These are phyloP conservation scores for Leucosporidium creatinivorum DNA, from an alignment of 768 basidiomycete genomes.

Conservation along the genomic window DNA sequence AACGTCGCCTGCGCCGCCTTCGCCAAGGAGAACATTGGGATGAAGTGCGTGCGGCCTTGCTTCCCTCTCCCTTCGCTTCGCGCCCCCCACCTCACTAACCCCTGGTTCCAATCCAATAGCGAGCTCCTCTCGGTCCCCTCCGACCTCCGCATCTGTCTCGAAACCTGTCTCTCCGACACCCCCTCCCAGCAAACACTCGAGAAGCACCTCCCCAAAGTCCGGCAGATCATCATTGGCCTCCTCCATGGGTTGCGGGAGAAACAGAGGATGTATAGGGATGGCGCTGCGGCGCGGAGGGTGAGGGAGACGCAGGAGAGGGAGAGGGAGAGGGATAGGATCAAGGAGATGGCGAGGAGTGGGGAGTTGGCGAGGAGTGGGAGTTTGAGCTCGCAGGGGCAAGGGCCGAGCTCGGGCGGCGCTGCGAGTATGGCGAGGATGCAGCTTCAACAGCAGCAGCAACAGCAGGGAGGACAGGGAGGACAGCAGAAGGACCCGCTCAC, in stretches of 20 bases:
- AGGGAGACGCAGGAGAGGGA: constrained; percentile 8
- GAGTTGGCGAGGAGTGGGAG: too few relatives aligned
- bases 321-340: background rate
- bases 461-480: constrained; percentile 10
- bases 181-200: constrained; percentile 78
- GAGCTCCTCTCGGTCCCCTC: constrained; percentile 82
- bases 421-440: too few relatives aligned
- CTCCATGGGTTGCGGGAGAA: constrained; percentile 86
- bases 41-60: constrained; percentile 65
- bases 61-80: background rate
- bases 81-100: background rate
- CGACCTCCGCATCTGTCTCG: constrained; percentile 78
- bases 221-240: constrained; percentile 85
- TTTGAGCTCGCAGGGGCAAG: too few relatives aligned
- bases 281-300: constrained; percentile 15
- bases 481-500: constrained; percentile 15
- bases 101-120: constrained; percentile 45
- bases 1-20: constrained; percentile 89
- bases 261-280: constrained; percentile 71
- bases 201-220: constrained; percentile 79
- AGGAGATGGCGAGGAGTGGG: too few relatives aligned
- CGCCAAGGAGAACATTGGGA: constrained; percentile 71
- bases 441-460: constrained; percentile 10
- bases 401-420: too few relatives aligned
- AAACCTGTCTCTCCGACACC: constrained; percentile 81